These are phyloP conservation scores for Hansenula lynferdii DNA, from an alignment of 1,139 yeast genomes.

Conservation along the genomic window DNA sequence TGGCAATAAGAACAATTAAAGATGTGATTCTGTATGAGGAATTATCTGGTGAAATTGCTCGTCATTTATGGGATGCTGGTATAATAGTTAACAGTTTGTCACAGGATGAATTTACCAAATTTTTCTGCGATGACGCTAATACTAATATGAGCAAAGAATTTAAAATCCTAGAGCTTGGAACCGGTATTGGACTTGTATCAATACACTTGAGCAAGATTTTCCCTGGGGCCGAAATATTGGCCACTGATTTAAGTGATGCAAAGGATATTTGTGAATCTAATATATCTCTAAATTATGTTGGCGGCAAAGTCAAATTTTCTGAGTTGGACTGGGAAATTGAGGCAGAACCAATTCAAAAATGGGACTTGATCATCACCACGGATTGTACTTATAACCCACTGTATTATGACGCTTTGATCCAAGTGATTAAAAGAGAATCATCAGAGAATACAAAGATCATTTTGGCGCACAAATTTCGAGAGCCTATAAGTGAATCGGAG, in stretches of 20 bases:
- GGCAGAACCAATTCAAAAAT: slow-evolving; percentile 6
- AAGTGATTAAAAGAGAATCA: slow-evolving; percentile 19
- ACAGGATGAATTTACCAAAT: slow-evolving; percentile 3
- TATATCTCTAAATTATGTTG: slow-evolving; percentile 12
- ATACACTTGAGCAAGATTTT: slow-evolving; percentile 15
- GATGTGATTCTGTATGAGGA: slow-evolving; percentile 17
- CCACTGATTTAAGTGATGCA: slow-evolving; percentile 24
- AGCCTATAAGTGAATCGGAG: slow-evolving; percentile 19
- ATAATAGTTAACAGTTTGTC: slow-evolving; percentile 12
- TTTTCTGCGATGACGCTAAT: slow-evolving; percentile 2
- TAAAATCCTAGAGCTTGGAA: slow-evolving; percentile 24
- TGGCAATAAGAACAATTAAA: slow-evolving; percentile 10
- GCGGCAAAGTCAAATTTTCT: slow-evolving; percentile 9
- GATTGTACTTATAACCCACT: slow-evolving; percentile 26
- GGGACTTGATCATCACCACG: slow-evolving; percentile 22
- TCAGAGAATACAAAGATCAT: slow-evolving; percentile 12
- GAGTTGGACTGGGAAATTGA: slow-evolving; percentile 24
- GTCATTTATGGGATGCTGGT: slow-evolving; percentile 28
- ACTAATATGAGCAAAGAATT: too few species aligned
- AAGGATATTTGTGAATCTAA: slow-evolving; percentile 21
- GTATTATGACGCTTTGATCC: slow-evolving; percentile 22
- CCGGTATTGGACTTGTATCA: slow-evolving; percentile 24
- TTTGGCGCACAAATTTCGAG: slow-evolving; percentile 24
- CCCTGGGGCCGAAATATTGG: slow-evolving; percentile 10
- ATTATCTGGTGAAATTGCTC: slow-evolving; percentile 24